These are phyloP conservation scores for Scenedesmus sp. DNA, from an alignment of 163 green algal genomes.

Conservation along the genomic window DNA sequence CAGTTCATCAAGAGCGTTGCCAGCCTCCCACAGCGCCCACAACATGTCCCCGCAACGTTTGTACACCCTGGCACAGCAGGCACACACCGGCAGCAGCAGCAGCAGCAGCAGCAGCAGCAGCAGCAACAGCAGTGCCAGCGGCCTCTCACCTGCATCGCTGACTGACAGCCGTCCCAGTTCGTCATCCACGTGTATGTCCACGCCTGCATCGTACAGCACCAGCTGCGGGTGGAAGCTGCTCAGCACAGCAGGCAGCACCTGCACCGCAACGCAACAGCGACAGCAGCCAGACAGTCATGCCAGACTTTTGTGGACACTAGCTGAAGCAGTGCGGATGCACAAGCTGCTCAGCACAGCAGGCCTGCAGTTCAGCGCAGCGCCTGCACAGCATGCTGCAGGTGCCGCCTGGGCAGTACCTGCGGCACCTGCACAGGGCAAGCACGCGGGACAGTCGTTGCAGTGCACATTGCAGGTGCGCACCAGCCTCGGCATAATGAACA, in stretches of 20 bases:
- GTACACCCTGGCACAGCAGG: not conserved
- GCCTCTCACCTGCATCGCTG: slow-evolving; percentile 53
- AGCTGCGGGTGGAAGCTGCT: slow-evolving; percentile 79
- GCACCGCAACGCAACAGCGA: not conserved
- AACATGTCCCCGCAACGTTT: too few relatives aligned
- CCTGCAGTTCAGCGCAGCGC: too few relatives aligned
- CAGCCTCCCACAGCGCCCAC: too few relatives aligned
- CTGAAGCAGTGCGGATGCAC: not conserved
- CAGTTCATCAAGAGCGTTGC: too few relatives aligned
- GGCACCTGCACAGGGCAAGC: too few relatives aligned
- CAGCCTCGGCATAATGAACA: too few relatives aligned
- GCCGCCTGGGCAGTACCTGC: too few relatives aligned
- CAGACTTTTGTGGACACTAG: not conserved
- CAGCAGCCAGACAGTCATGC: not conserved
- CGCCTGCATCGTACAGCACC: slow-evolving; percentile 93
- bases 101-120: slow-evolving; percentile 7
- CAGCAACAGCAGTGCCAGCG: not conserved
- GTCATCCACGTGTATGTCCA: slow-evolving; percentile 87
- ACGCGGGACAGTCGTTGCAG: too few relatives aligned
- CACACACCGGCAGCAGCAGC: not conserved
- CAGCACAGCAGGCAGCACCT: slow-evolving; percentile 64
- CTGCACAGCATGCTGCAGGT: too few relatives aligned
- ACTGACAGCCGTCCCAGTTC: slow-evolving; percentile 81
- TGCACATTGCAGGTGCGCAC: too few relatives aligned
- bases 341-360: not conserved